phyloP scores from a whole-genome alignment of 495 filamentous ascomycete genomes.

The Terfezia claveryi region DNA sequence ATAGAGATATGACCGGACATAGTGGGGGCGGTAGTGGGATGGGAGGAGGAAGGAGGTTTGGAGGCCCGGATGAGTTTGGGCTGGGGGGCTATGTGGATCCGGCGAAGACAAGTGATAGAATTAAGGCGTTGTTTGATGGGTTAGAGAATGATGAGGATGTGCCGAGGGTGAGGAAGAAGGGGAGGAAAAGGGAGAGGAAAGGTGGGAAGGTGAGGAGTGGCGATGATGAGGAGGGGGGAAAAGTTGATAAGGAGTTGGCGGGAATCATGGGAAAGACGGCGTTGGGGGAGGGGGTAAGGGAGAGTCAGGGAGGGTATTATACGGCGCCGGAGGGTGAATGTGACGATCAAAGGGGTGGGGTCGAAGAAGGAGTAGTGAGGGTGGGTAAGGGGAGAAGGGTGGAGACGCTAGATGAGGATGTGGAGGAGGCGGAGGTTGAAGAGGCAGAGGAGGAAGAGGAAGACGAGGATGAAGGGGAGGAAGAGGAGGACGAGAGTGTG shows the following conservation, averaged over 20 bases:
- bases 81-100: slow-evolving; percentile 11
- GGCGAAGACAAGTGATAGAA: slow-evolving; percentile 15
- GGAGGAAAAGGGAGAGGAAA: slow-evolving; percentile 12
- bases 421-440: background rate
- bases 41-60: too few species aligned
- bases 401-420: background rate
- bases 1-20: background rate
- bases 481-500: slow-evolving; percentile 48
- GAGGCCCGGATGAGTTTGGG: too few species aligned
- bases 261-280: slow-evolving; percentile 34
- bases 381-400: background rate
- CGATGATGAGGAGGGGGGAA: background rate
- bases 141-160: slow-evolving; percentile 17
- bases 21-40: background rate
- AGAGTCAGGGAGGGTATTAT: background rate
- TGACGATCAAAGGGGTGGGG: background rate
- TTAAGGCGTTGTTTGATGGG: slow-evolving; percentile 22
- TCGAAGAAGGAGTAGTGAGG: background rate
- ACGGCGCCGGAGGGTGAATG: background rate
- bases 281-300: slow-evolving; percentile 2
- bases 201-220: slow-evolving; percentile 33
- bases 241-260: slow-evolving; percentile 47
- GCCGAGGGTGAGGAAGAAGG: slow-evolving; percentile 30
- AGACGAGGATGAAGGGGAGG: slow-evolving; percentile 26
- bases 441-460: slow-evolving; percentile 22